phyloP scores from a whole-genome alignment of 768 basidiomycete species.

The Lepiota brunneoincarnata region DNA sequence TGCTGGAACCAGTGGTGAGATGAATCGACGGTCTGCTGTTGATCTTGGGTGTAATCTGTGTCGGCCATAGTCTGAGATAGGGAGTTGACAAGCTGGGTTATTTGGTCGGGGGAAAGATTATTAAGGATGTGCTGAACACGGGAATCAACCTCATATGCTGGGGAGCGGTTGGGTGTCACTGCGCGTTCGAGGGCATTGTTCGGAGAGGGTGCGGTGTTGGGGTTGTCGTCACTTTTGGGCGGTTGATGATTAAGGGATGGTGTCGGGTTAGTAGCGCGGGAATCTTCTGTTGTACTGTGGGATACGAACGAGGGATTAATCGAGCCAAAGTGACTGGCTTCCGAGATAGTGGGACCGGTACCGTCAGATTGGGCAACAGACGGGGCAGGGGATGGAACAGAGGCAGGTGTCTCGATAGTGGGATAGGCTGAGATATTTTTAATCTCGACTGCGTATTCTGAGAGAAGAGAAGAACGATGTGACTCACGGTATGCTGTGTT shows the following conservation, averaged over 20 bases:
- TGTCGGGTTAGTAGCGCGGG: background rate
- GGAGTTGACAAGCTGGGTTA: constrained; percentile 51
- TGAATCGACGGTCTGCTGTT: no score
- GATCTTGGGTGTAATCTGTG: constrained; percentile 5
- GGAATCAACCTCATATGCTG: constrained; percentile 34
- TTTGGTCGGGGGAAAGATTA: constrained; percentile 38
- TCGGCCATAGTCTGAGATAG: constrained; percentile 35
- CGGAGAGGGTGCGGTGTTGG: background rate
- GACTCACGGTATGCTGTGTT: constrained; percentile 9
- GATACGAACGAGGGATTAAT: constrained; percentile 3
- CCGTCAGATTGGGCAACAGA: constrained; percentile 30
- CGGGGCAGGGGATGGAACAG: constrained; percentile 34
- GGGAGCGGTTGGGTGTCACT: constrained; percentile 21
- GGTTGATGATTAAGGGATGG: constrained; percentile 9
- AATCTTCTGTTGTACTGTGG: constrained; percentile 7
- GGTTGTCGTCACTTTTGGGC: background rate
- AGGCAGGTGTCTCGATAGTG: constrained; percentile 43
- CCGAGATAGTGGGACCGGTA: constrained; percentile 13
- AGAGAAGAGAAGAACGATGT: background rate
- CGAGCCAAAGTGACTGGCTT: constrained; percentile 5
- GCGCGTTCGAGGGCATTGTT: constrained; percentile 19
- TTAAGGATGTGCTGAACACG: constrained; percentile 49
- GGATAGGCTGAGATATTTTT: constrained; percentile 1
- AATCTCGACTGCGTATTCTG: constrained; percentile 33
- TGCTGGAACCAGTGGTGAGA: no score